phyloP scores from a whole-genome alignment of 768 basidiomycete genomes.

The Boletus tylopilopsis region DNA sequence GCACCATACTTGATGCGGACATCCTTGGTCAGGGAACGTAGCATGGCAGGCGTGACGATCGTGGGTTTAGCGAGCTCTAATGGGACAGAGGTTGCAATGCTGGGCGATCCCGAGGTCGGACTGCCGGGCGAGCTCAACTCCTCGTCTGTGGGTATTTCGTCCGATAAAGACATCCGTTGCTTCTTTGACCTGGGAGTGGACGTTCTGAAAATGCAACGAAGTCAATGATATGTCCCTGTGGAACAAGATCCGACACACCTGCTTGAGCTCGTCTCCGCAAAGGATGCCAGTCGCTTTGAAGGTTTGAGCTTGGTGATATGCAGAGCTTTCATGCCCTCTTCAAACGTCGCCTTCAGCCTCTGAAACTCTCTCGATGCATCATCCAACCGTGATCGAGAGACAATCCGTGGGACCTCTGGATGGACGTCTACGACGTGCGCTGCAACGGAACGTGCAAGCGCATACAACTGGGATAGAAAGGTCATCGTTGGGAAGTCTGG shows the following conservation, averaged over 20 bases:
- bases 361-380: slow-evolving; percentile 34
- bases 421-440: slow-evolving; percentile 14
- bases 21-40: slow-evolving; percentile 39
- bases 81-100: slow-evolving; percentile 40
- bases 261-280: slow-evolving; percentile 36
- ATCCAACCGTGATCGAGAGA: slow-evolving; percentile 20
- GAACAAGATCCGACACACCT: slow-evolving; percentile 33
- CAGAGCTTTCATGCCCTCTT: slow-evolving; percentile 36
- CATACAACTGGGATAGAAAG: slow-evolving; percentile 48
- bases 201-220: slow-evolving; percentile 14
- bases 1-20: slow-evolving; percentile 30
- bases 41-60: slow-evolving; percentile 59
- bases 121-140: slow-evolving; percentile 21
- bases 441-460: slow-evolving; percentile 35
- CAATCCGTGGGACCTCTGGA: slow-evolving; percentile 2
- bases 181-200: slow-evolving; percentile 37
- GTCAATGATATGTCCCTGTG: neutral
- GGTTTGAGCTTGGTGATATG: slow-evolving; percentile 42
- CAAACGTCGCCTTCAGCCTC: slow-evolving; percentile 29
- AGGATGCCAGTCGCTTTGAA: slow-evolving; percentile 44
- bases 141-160: slow-evolving; percentile 30
- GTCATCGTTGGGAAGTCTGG: slow-evolving; percentile 36
- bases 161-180: slow-evolving; percentile 39
- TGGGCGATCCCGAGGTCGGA: slow-evolving; percentile 43
- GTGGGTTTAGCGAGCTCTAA: slow-evolving; percentile 32